A percentile compares a stretch with the other conserved stretches of the same genome.
Evolutionary conservation across 495 filamentous ascomycete species (phyloP).

Genomic region (Xanthoparmelia taractica): DNA sequence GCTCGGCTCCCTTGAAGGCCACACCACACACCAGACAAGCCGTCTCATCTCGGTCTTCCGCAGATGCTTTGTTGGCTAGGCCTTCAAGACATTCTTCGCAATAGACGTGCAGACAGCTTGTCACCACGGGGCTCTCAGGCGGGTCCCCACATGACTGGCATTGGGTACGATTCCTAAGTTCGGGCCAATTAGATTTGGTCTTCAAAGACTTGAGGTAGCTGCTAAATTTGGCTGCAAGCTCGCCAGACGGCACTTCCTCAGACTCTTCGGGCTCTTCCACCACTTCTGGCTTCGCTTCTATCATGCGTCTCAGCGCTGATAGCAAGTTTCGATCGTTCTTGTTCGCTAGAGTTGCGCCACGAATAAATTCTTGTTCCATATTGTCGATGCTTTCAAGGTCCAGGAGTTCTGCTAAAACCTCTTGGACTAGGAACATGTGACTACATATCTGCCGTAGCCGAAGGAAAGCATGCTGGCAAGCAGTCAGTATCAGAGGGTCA

Average conservation of each 20-base stretch:
- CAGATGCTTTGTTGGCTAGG: conserved; percentile 26
- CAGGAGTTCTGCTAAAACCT: conserved; percentile 37
- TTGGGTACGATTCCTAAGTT: conserved; percentile 26
- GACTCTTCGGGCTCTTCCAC: too few species aligned
- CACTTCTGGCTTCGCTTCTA: too few species aligned
- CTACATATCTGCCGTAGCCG: conserved; percentile 46
- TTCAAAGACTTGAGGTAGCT: conserved; percentile 30
- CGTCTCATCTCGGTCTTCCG: conserved; percentile 17
- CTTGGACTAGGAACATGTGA: conserved; percentile 46
- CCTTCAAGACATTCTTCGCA: conserved; percentile 39
- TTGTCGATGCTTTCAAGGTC: not conserved
- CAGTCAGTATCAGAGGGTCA: too few species aligned
- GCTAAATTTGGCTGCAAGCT: conserved; percentile 28
- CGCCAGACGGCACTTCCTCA: not conserved
- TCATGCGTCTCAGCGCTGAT: too few species aligned
- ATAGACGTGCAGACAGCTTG: conserved; percentile 43
- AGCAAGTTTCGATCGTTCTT: too few species aligned
- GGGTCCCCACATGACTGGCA: conserved; percentile 34
- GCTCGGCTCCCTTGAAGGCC: conserved; percentile 16
- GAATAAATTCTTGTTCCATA: too few species aligned
- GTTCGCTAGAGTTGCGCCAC: too few species aligned
- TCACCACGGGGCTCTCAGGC: conserved; percentile 33
- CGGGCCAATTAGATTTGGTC: conserved; percentile 27
- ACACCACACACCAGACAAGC: conserved; percentile 25
- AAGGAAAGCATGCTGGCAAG: too few species aligned